phyloP scores from a whole-genome alignment of 2,329 filamentous ascomycete species.

The Sphaerulina populicola region DNA sequence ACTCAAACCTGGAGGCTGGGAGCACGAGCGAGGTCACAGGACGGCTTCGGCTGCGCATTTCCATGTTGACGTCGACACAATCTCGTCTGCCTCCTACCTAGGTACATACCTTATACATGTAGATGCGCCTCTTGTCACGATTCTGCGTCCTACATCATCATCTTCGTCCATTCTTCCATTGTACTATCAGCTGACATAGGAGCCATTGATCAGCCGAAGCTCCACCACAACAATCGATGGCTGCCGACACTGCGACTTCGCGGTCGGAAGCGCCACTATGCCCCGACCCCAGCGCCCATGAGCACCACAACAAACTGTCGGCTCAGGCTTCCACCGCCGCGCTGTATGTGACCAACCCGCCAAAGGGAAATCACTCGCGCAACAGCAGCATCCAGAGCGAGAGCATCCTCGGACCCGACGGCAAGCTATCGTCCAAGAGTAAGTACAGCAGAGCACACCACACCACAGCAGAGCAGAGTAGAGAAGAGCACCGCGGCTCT shows the following conservation, averaged over 20 bases:
- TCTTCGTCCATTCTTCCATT: too few species aligned
- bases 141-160: too few species aligned
- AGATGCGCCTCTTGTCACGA: too few species aligned
- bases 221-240: slow-evolving; percentile 8
- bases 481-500: not conserved
- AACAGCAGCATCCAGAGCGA: slow-evolving; percentile 22
- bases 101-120: too few species aligned
- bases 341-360: slow-evolving; percentile 46
- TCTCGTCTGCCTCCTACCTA: too few species aligned
- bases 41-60: too few species aligned
- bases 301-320: slow-evolving; percentile 37
- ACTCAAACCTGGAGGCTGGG: too few species aligned
- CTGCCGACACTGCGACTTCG: slow-evolving; percentile 14
- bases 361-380: slow-evolving; percentile 18
- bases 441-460: slow-evolving; percentile 30
- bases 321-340: slow-evolving; percentile 54
- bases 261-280: slow-evolving; percentile 22
- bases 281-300: slow-evolving; percentile 41
- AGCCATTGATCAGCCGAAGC: not conserved
- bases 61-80: too few species aligned
- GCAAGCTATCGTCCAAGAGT: slow-evolving; percentile 52
- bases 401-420: slow-evolving; percentile 43
- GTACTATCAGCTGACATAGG: too few species aligned
- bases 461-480: not conserved
- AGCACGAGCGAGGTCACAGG: too few species aligned